A percentile compares a stretch with the other conserved stretches of the same genome.
Conservation (phyloP, 1,284 basidiomycete species). For the Ustilago bromivora region DNA sequence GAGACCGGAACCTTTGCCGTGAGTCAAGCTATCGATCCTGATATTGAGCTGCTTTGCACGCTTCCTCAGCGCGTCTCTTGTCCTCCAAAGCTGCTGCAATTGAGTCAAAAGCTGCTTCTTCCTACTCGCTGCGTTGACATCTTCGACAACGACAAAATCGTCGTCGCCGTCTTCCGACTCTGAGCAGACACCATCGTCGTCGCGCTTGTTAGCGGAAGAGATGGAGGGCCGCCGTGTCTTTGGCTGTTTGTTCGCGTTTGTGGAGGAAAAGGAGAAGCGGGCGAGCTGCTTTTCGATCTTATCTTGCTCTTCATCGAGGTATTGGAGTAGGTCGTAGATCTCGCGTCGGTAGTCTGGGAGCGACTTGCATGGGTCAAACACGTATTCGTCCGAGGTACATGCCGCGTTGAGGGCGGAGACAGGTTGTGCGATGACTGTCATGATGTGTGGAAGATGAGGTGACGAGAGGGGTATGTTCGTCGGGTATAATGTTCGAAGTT, state of each 20-base stretch:
- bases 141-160: conserved; percentile 48
- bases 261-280: conserved; percentile 12
- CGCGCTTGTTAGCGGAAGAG: conserved; percentile 7
- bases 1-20: conserved; percentile 35
- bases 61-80: conserved; percentile 31
- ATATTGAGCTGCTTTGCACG: conserved; percentile 43
- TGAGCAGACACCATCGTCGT: conserved; percentile 19
- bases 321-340: conserved; percentile 49
- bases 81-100: conserved; percentile 47
- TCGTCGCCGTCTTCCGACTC: conserved; percentile 37
- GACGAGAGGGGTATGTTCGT: conserved; percentile 4
- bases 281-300: conserved; percentile 45
- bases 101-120: conserved; percentile 42
- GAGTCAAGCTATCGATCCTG: conserved; percentile 36
- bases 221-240: conserved; percentile 9
- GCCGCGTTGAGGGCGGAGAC: neutral
- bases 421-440: conserved; percentile 22
- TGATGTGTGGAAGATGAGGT: neutral
- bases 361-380: conserved; percentile 42
- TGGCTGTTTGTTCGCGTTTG: neutral
- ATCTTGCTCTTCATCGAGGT: conserved; percentile 50
- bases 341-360: conserved; percentile 49
- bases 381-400: conserved; percentile 22
- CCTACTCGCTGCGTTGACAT: conserved; percentile 28
- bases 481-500: conserved; percentile 5